Evolutionary conservation across 257 asterid genomes (phyloP).

Genomic region (Pogostemon cablin): DNA sequence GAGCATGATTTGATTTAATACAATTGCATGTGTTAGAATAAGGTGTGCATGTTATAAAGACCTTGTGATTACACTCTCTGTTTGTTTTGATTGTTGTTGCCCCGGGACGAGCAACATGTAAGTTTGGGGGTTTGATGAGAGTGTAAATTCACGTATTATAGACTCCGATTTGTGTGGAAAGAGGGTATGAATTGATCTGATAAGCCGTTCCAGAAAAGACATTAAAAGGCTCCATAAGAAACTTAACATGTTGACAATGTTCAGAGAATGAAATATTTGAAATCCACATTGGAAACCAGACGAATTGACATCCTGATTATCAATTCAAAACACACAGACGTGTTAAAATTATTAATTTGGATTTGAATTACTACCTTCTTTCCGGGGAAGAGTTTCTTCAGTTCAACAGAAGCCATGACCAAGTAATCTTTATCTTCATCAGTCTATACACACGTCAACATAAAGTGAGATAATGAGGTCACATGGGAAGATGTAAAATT

Average conservation of each 20-base stretch:
- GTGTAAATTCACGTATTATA: too few species aligned
- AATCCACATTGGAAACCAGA: constrained; percentile 5
- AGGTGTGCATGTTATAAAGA: too few species aligned
- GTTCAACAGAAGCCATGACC: constrained; percentile 58
- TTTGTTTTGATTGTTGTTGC: too few species aligned
- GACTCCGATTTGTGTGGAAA: too few species aligned
- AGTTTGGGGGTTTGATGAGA: too few species aligned
- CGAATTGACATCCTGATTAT: background rate
- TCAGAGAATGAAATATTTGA: background rate
- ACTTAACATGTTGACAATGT: background rate
- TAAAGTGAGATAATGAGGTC: constrained; percentile 26
- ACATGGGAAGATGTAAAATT: background rate
- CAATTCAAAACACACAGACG: background rate
- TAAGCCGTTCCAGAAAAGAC: background rate
- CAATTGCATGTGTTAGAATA: too few species aligned
- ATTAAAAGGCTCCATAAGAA: background rate
- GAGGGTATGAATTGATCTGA: constrained; percentile 41
- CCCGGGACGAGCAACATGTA: too few species aligned
- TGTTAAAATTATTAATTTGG: background rate
- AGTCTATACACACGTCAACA: constrained; percentile 45
- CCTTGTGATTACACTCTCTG: too few species aligned
- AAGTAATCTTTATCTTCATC: constrained; percentile 76
- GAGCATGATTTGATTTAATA: too few species aligned
- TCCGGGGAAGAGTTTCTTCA: constrained; percentile 66
- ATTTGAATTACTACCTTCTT: constrained; percentile 58